A percentile compares a stretch with the other conserved stretches of the same genome.
Evolutionary conservation across 768 basidiomycete genomes (phyloP).

Genomic region (Lentinus brumalis): DNA sequence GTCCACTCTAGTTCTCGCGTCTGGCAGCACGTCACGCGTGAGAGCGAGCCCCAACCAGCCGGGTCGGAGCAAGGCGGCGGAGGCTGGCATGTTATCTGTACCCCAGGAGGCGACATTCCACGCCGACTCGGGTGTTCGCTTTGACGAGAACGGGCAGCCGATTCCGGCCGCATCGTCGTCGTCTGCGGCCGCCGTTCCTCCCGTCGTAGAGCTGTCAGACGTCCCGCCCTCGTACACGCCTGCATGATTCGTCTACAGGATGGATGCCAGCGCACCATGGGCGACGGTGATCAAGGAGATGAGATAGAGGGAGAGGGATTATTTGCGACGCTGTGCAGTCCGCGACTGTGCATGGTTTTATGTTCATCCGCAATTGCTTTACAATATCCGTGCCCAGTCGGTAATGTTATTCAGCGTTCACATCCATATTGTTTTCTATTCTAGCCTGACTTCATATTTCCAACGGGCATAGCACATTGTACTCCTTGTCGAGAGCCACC

Average conservation of each 20-base stretch:
- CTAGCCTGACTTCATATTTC: neutral
- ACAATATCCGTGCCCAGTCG: neutral
- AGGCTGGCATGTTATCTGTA: constrained; percentile 22
- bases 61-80: constrained; percentile 21
- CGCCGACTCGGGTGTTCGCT: constrained; percentile 23
- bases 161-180: constrained; percentile 4
- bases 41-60: constrained; percentile 11
- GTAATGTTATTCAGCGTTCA: neutral
- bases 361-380: neutral
- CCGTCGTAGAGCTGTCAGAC: constrained; percentile 2
- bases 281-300: neutral
- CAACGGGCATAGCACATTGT: no score
- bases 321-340: neutral
- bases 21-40: neutral
- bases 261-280: neutral
- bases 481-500: no score
- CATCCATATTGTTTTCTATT: neutral
- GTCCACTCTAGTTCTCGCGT: constrained; percentile 3
- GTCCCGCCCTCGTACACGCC: neutral
- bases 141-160: constrained; percentile 8
- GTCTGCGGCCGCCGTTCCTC: neutral
- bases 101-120: constrained; percentile 18
- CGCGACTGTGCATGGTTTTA: neutral
- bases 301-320: neutral
- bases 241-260: neutral